Evolutionary conservation across 306 rosid genomes (phyloP).

Genomic region (Crotalaria pallida): DNA sequence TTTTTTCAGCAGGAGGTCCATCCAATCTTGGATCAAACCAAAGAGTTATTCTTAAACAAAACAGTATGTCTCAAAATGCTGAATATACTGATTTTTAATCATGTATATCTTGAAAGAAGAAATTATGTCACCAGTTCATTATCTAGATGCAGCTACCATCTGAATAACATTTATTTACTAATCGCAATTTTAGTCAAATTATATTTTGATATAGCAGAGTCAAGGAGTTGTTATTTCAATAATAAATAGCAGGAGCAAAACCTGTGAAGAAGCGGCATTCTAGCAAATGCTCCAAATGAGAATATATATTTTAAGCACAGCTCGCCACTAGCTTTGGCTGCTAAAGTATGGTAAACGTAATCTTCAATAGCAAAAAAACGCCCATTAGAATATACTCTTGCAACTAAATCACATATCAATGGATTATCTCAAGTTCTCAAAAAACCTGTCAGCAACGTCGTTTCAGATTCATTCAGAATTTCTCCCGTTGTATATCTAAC

Average conservation of each 20-base stretch:
- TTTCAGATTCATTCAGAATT: conserved; percentile 56
- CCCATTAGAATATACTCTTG: conserved; percentile 22
- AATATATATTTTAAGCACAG: conserved; percentile 83
- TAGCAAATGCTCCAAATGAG: conserved; percentile 83
- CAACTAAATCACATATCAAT: neutral
- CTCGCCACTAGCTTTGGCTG: conserved; percentile 95
- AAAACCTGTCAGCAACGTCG: conserved; percentile 71
- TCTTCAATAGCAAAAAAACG: conserved; percentile 46
- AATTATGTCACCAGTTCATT: neutral
- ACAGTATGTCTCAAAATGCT: neutral
- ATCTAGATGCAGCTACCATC: neutral
- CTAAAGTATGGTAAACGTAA: conserved; percentile 84
- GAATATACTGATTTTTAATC: neutral
- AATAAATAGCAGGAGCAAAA: conserved; percentile 23
- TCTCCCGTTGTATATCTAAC: conserved; percentile 58
- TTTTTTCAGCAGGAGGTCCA: conserved; percentile 6
- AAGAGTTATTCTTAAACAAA: conserved; percentile 8
- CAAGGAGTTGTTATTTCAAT: neutral
- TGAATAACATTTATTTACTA: neutral
- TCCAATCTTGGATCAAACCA: conserved; percentile 6
- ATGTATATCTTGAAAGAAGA: neutral
- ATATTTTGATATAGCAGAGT: neutral
- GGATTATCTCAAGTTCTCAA: conserved; percentile 14
- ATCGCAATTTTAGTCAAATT: neutral
- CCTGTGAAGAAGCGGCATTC: conserved; percentile 87